Evolutionary conservation across 2,329 filamentous ascomycete species (phyloP).

Genomic region (Anthostomella pinea): DNA sequence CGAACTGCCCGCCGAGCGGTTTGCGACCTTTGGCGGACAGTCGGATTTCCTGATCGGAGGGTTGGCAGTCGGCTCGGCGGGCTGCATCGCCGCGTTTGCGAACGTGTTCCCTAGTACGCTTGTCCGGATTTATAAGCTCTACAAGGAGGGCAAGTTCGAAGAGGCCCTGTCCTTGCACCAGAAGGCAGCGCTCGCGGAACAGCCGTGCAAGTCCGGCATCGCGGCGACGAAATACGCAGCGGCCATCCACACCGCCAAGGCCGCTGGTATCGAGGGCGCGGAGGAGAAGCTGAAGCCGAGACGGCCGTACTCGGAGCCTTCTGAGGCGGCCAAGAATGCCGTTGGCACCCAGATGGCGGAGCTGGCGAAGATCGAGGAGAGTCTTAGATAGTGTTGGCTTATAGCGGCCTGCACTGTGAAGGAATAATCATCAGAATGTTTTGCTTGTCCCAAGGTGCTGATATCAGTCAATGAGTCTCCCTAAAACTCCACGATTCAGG

Average conservation of each 20-base stretch:
- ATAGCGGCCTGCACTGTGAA: no score
- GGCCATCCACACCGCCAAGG: constrained; percentile 54
- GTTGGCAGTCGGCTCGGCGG: constrained; percentile 55
- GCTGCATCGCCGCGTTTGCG: constrained; percentile 61
- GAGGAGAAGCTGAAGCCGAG: constrained; percentile 57
- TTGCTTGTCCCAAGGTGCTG: no score
- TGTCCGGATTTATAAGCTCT: constrained; percentile 59
- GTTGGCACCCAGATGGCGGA: constrained; percentile 40
- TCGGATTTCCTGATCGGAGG: constrained; percentile 67
- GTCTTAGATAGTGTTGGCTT: constrained; percentile 14
- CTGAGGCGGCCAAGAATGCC: constrained; percentile 41
- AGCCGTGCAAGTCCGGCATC: constrained; percentile 63
- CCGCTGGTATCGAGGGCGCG: constrained; percentile 58
- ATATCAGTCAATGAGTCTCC: no score
- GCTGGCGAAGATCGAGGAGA: constrained; percentile 29
- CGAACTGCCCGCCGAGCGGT: constrained; percentile 50
- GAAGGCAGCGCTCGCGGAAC: constrained; percentile 63
- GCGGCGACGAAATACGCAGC: constrained; percentile 68
- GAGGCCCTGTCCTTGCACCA: constrained; percentile 61
- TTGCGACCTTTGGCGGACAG: constrained; percentile 70
- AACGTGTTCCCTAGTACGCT: constrained; percentile 60
- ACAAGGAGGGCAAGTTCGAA: constrained; percentile 51
- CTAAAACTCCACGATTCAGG: no score
- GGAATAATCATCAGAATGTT: no score
- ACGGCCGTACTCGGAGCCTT: constrained; percentile 55